phyloP scores from a whole-genome alignment of 2,329 filamentous ascomycete genomes.

The Mycocentrospora acerina region DNA sequence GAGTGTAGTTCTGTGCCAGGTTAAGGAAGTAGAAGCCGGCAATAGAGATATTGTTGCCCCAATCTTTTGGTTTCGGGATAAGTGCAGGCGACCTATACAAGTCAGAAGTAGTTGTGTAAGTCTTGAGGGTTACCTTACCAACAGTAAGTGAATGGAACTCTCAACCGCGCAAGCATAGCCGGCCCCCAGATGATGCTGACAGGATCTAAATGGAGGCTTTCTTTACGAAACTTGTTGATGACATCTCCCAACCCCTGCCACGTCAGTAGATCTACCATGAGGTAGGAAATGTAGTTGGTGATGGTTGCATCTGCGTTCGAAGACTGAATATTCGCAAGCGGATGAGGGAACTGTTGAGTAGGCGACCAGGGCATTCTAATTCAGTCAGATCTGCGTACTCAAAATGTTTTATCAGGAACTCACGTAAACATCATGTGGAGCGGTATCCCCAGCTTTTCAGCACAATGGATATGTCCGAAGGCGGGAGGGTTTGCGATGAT shows the following conservation, averaged over 20 bases:
- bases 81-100: slow-evolving; percentile 40
- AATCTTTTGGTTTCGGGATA: slow-evolving; percentile 51
- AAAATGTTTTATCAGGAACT: slow-evolving; percentile 35
- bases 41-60: slow-evolving; percentile 44
- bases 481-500: slow-evolving; percentile 79
- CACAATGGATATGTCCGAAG: slow-evolving; percentile 74
- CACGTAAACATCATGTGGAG: slow-evolving; percentile 87
- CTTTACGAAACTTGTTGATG: slow-evolving; percentile 82
- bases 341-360: slow-evolving; percentile 82
- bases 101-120: slow-evolving; percentile 1
- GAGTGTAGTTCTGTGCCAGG: slow-evolving; percentile 43
- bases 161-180: slow-evolving; percentile 72
- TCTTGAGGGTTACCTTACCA: slow-evolving; percentile 55
- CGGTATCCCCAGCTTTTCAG: slow-evolving; percentile 73
- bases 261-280: slow-evolving; percentile 85
- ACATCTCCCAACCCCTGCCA: slow-evolving; percentile 91
- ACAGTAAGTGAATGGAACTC: slow-evolving; percentile 85
- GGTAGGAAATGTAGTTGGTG: slow-evolving; percentile 81
- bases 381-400: not conserved
- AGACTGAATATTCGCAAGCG: slow-evolving; percentile 77
- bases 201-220: slow-evolving; percentile 71
- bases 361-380: slow-evolving; percentile 82
- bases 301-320: slow-evolving; percentile 74
- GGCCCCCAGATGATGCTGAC: slow-evolving; percentile 82
- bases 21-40: slow-evolving; percentile 46